Percentiles rank a stretch among this genome's conserved stretches.
phyloP scores from a whole-genome alignment of 345 rosid species.

The Pistacia atlantica region DNA sequence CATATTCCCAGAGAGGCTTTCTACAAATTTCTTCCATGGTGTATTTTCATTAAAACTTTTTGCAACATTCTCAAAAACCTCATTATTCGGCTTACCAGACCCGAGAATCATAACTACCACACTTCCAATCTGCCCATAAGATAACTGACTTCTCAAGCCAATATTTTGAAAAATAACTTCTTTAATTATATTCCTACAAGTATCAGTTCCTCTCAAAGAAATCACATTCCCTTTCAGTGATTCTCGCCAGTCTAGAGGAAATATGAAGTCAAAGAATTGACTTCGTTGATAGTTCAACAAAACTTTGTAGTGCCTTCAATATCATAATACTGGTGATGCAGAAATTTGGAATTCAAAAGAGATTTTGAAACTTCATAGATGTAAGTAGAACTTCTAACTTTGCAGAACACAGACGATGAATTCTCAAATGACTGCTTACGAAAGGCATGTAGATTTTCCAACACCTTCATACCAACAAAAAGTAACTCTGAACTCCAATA shows the following conservation, averaged over 20 bases:
- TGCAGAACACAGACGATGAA: slow-evolving; percentile 25
- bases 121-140: slow-evolving; percentile 45
- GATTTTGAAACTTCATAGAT: slow-evolving; percentile 37
- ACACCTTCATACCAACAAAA: slow-evolving; percentile 40
- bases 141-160: slow-evolving; percentile 9
- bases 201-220: slow-evolving; percentile 34
- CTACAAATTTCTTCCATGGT: slow-evolving; percentile 40
- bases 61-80: slow-evolving; percentile 9
- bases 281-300: slow-evolving; percentile 20
- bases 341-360: slow-evolving; percentile 27
- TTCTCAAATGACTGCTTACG: slow-evolving; percentile 7
- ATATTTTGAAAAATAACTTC: slow-evolving; percentile 20
- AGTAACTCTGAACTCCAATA: slow-evolving; percentile 43
- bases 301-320: slow-evolving; percentile 10
- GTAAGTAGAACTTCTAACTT: slow-evolving; percentile 22
- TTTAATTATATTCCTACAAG: slow-evolving; percentile 21
- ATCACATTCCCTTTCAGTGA: slow-evolving; percentile 33
- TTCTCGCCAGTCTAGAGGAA: slow-evolving; percentile 41
- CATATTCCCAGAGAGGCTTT: slow-evolving; percentile 6
- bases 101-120: slow-evolving; percentile 45
- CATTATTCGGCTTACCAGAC: slow-evolving; percentile 20
- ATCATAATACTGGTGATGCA: neutral
- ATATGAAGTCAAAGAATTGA: slow-evolving; percentile 26
- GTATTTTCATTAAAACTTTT: slow-evolving; percentile 12
- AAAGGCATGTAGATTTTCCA: slow-evolving; percentile 32